phyloP scores from a whole-genome alignment of 2,329 filamentous ascomycete genomes.

The Aureobasidium sp. region DNA sequence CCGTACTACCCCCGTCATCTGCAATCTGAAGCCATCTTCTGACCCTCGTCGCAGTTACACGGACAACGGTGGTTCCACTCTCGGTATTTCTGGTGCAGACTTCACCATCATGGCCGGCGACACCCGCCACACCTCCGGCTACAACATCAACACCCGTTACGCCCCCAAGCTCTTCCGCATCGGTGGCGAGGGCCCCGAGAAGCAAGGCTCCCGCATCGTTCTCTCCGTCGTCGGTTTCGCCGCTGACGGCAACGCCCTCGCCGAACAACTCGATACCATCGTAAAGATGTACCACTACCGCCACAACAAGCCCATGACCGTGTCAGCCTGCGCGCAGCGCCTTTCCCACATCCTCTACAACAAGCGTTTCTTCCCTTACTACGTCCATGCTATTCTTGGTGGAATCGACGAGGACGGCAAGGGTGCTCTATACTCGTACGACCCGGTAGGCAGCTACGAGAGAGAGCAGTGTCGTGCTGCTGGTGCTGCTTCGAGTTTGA shows the following conservation, averaged over 20 bases:
- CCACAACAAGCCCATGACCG: conserved; percentile 91
- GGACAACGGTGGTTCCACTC: conserved; percentile 93
- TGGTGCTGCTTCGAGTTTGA: conserved; percentile 76
- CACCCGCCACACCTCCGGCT: conserved; percentile 89
- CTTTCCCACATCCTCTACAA: conserved; percentile 92
- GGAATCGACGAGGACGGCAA: conserved; percentile 91
- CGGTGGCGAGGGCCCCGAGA: conserved; percentile 78
- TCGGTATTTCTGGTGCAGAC: conserved; percentile 87
- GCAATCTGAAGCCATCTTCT: conserved; percentile 6
- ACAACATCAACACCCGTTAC: conserved; percentile 98
- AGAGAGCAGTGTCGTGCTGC: conserved; percentile 91
- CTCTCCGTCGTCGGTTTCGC: conserved; percentile 94
- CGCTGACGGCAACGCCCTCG: conserved; percentile 86
- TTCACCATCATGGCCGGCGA: conserved; percentile 97
- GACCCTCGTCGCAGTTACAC: conserved; percentile 61
- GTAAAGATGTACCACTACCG: conserved; percentile 99
- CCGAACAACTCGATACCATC: conserved; percentile 86
- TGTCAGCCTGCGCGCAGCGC: conserved; percentile 89
- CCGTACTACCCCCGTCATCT: conserved; percentile 53
- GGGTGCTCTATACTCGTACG: conserved; percentile 93
- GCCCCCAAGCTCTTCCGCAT: conserved; percentile 96
- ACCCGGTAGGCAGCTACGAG: conserved; percentile 96
- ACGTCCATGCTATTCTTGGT: conserved; percentile 87
- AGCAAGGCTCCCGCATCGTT: conserved; percentile 78
- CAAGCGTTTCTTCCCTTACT: conserved; percentile 99